These are phyloP conservation scores for Crithidia expoeki DNA, from an alignment of 208 protist genomes.

Conservation along the genomic window DNA sequence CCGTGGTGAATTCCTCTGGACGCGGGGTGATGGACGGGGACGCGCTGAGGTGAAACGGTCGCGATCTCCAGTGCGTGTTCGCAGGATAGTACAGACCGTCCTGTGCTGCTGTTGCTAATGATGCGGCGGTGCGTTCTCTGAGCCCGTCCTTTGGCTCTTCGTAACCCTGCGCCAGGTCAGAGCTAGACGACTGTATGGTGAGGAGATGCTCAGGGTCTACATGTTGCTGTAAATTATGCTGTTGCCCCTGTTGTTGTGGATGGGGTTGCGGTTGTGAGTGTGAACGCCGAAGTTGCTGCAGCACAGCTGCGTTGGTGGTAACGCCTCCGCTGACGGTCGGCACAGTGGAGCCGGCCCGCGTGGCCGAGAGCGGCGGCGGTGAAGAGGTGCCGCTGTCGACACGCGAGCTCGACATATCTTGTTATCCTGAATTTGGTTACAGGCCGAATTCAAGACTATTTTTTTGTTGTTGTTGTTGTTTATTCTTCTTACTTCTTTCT, in stretches of 20 bases:
- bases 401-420: constrained; percentile 11
- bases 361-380: constrained; percentile 15
- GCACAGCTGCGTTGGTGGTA: neutral
- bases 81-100: neutral
- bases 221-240: neutral
- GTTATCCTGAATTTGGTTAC: too few relatives aligned
- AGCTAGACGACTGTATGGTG: neutral
- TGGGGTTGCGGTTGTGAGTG: neutral
- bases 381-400: constrained; percentile 13
- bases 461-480: too few relatives aligned
- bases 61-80: constrained; percentile 2
- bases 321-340: neutral
- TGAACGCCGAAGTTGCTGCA: neutral
- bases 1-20: neutral
- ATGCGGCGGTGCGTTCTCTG: neutral
- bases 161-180: neutral
- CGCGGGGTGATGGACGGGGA: neutral
- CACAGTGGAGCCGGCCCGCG: neutral
- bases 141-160: neutral
- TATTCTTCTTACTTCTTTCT: too few relatives aligned
- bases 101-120: neutral
- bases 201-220: neutral
- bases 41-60: neutral
- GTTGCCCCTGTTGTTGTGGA: neutral
- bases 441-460: neutral